Base-by-base conservation (phyloP, 75 land plant genomes). In the Selaginella tamariscina region DNA sequence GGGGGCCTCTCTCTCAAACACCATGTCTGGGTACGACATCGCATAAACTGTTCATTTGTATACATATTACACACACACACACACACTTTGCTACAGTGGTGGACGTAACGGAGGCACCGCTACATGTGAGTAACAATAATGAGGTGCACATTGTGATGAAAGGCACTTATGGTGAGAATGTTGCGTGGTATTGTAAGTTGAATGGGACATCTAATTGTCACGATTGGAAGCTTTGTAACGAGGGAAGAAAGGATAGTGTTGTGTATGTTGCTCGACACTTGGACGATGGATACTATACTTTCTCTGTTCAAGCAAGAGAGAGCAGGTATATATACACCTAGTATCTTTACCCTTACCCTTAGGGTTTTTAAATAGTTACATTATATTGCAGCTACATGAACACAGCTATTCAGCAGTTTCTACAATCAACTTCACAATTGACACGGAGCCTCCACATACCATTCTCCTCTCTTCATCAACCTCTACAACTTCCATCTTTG, bases 231-330 rank as follows among this genome's bases (percentile, higher is more conserved):
- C 5, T 27, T 8, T 59, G 26, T 59, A 11, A 11, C 18, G 54
- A 20, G 62, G 24, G 26, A 26, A 59, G 54, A 49, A n/a, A 49
- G 11, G 54, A 11, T 20, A 49, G 20, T 49, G 54, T 20, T 59
- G 62, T 9, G 18, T 59, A 59, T n/a, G 2, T 59, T n/a, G 26
- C 62, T 23, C n/a, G 21, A 23, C n/a, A 21, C 27, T 23, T 59
- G 5, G n/a, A 8, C 8, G 62, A 59, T 59, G 62, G n/a, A 23
- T 23, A 8, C 23, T 59, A 59, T 27, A 59, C 62, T 23, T 59
- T 59, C 23, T 21, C 62, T 59, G 62, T 59, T 59, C 62, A 59
- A 59, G 62, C 62, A 59, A 59, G 62, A n/a, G 26, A 59, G 8
- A 8, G 21, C 2, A 59, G 62, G 62, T 59, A 59, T n/a, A 21